Evolutionary conservation across 257 asterid species (phyloP).

Genomic region (Scutellaria minor): DNA sequence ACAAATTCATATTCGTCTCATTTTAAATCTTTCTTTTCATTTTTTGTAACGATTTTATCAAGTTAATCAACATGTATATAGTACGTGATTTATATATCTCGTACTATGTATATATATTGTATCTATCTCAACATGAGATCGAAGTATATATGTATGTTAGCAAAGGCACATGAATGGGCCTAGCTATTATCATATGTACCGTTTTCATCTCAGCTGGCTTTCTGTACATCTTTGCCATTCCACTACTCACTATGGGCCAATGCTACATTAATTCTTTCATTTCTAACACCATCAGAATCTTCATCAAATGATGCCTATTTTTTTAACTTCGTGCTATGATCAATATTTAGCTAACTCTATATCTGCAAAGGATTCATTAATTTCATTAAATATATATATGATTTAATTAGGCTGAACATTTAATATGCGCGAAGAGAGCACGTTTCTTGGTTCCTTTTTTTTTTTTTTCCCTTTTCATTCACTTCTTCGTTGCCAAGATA

Average conservation of each 20-base stretch:
- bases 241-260: slow-evolving; percentile 41
- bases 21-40: too few relatives aligned
- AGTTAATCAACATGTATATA: too few relatives aligned
- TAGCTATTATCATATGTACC: slow-evolving; percentile 32
- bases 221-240: slow-evolving; percentile 40
- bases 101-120: too few relatives aligned
- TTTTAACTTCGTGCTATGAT: too few relatives aligned
- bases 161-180: slow-evolving; percentile 58
- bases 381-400: not conserved
- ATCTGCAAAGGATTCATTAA: too few relatives aligned
- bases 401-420: slow-evolving; percentile 37
- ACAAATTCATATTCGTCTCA: too few relatives aligned
- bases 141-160: not conserved
- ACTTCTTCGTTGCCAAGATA: slow-evolving; percentile 28
- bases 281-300: not conserved
- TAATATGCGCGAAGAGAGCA: slow-evolving; percentile 32
- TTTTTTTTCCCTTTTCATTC: slow-evolving; percentile 16
- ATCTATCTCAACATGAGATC: too few relatives aligned
- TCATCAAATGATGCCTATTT: too few relatives aligned
- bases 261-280: slow-evolving; percentile 37
- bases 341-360: too few relatives aligned
- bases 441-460: slow-evolving; percentile 34
- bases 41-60: too few relatives aligned
- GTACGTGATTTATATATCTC: too few relatives aligned
- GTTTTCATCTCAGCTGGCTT: slow-evolving; percentile 44